Evolutionary conservation across 139 green algal species (phyloP).

Genomic region (Chlorella vulgaris): DNA sequence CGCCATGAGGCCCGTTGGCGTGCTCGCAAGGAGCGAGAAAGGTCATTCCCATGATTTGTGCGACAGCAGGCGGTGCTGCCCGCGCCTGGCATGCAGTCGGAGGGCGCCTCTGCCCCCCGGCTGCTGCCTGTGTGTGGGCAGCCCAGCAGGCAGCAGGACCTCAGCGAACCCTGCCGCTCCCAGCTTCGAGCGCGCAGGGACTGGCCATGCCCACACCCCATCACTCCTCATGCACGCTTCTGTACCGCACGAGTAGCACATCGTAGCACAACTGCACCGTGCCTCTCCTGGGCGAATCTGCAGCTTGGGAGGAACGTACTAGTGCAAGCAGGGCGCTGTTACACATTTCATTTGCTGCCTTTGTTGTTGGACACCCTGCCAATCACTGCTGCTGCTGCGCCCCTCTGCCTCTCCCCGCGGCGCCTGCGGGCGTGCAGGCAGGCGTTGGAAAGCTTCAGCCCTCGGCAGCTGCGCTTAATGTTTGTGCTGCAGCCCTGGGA

Average conservation of each 20-base stretch:
- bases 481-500: constrained; percentile 94
- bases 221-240: background rate
- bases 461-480: constrained; percentile 93
- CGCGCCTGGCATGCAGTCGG: background rate
- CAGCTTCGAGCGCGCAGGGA: background rate
- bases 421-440: constrained; percentile 59
- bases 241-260: no score
- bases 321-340: no score
- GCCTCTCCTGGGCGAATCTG: no score
- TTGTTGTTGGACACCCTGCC: background rate
- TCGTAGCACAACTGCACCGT: no score
- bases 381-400: background rate
- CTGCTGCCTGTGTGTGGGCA: background rate
- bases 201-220: background rate
- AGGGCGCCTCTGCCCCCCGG: background rate
- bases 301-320: no score
- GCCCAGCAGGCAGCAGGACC: background rate
- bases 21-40: constrained; percentile 28
- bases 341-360: background rate
- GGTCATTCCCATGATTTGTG: background rate
- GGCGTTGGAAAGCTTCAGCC: constrained; percentile 77
- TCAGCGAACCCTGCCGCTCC: background rate
- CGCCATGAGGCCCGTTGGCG: constrained; percentile 33
- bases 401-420: background rate
- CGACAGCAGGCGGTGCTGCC: background rate